Percentiles rank a stretch among this genome's conserved stretches.
Evolutionary conservation across 164 flowering plant species (phyloP).

Genomic region (Liriodendron chinense): DNA sequence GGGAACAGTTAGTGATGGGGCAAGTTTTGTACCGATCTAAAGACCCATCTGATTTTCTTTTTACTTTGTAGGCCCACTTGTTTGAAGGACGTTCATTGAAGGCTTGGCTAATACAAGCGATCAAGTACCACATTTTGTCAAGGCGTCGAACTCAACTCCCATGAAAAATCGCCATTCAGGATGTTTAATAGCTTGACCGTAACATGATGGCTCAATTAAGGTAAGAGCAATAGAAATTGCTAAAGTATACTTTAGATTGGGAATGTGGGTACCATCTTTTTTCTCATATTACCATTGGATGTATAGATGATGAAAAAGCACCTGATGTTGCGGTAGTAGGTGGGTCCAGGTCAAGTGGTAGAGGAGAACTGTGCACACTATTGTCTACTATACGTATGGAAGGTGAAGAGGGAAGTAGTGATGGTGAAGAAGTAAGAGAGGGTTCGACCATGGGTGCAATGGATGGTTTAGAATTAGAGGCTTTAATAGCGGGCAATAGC

Average conservation of each 20-base stretch:
- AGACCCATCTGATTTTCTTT: not conserved
- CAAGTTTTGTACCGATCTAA: not conserved
- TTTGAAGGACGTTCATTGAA: not conserved
- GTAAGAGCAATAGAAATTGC: not conserved
- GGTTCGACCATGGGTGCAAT: too few species aligned
- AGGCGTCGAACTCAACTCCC: not conserved
- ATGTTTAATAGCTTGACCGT: not conserved
- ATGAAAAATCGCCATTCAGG: not conserved
- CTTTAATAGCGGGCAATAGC: too few species aligned
- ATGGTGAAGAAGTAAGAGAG: too few species aligned
- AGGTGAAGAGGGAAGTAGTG: too few species aligned
- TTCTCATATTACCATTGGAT: too few species aligned
- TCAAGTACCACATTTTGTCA: not conserved
- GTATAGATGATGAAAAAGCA: too few species aligned
- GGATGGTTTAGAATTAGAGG: too few species aligned
- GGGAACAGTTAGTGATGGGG: not conserved
- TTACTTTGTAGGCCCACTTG: not conserved
- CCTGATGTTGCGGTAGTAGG: too few species aligned
- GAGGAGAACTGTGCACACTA: too few species aligned
- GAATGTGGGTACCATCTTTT: too few species aligned
- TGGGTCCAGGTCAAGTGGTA: too few species aligned
- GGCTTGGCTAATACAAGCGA: not conserved
- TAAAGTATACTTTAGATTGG: not conserved
- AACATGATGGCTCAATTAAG: not conserved
- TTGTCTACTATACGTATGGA: too few species aligned